Evolutionary conservation across 768 basidiomycete genomes (phyloP).

Genomic region (Xanthoconium stramineum): DNA sequence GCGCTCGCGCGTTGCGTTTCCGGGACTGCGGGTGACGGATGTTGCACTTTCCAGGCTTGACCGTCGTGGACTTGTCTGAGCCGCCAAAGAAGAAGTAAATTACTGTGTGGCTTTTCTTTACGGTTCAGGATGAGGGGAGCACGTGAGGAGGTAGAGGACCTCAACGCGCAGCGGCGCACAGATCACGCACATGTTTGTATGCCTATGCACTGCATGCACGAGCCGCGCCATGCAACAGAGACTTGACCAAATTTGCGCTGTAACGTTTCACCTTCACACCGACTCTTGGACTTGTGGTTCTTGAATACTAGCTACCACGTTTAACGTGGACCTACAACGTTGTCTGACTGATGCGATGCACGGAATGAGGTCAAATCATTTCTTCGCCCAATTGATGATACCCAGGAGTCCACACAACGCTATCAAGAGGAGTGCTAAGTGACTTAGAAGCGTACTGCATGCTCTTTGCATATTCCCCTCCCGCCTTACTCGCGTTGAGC

Average conservation of each 20-base stretch:
- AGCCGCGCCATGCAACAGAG: conserved; percentile 15
- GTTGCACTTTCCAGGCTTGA: conserved; percentile 51
- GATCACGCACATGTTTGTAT: conserved; percentile 17
- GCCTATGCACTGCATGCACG: conserved; percentile 18
- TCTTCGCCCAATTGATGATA: conserved; percentile 12
- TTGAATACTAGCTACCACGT: too few species aligned
- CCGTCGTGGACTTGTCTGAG: conserved; percentile 62
- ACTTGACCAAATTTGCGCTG: neutral
- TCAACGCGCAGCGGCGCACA: conserved; percentile 3
- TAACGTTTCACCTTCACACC: too few species aligned
- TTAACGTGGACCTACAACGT: too few species aligned
- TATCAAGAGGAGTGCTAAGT: conserved; percentile 21
- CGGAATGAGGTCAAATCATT: conserved; percentile 7
- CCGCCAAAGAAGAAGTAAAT: conserved; percentile 69
- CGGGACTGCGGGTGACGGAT: neutral
- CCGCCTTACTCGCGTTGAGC: neutral
- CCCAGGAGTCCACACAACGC: conserved; percentile 21
- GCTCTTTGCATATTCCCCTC: conserved; percentile 16
- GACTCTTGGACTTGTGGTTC: too few species aligned
- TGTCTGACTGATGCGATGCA: neutral
- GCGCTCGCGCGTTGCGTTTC: neutral
- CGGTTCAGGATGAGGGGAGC: neutral
- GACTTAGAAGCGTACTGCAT: conserved; percentile 15
- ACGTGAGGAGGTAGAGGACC: conserved; percentile 3
- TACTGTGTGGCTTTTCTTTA: neutral